Evolutionary conservation across 768 basidiomycete genomes (phyloP), one percentile per base, ranked within the genome.

Genomic region (Lentinula lateritia): DNA sequence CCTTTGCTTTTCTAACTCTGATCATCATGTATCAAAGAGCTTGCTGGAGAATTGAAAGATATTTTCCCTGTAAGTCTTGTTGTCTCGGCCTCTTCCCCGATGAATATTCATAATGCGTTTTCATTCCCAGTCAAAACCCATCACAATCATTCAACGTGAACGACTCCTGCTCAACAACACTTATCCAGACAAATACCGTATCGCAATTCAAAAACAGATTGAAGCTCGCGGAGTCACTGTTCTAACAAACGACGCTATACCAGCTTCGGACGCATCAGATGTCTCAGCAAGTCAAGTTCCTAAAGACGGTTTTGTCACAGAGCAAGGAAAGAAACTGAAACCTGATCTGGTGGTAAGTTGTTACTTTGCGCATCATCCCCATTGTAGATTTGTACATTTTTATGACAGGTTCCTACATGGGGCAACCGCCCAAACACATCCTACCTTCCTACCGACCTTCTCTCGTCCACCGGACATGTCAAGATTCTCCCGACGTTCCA

Each of bases 401-500:
- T 2, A 1, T 16, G 5, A 20, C 41, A 61, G 52, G 48, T 58
- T 23, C 61, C 35, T 45, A 65, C 64, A 1, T 63, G 68, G 60
- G 64, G 65, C 35, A 36, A 35, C n/a, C 71, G 70, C 18, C 68
- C 66, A 1, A 63, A 80, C 66, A 82, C 81, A 0, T 72, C 56
- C 5, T 75, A 80, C 66, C 62, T 82, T 12, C 57, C 61, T 6
- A 56, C 66, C 10, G 63, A 58, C 52, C 60, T 69, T 6, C 78
- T 89, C 6, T 75, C 65, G 18, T 67, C 52, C 34, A 62, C 64
- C 67, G 83, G 71, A 61, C 72, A 66, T 46, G 80, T 89, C 60
- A 82, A 80, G 62, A 78, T 90, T 12, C 67, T 71, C 23, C 77
- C 84, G 2, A 87, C 85, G 0, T 75, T 90, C 42, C 86, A 88